These are phyloP conservation scores for Suhomyces prunicola DNA, from an alignment of 805 yeast species.

Conservation along the genomic window DNA sequence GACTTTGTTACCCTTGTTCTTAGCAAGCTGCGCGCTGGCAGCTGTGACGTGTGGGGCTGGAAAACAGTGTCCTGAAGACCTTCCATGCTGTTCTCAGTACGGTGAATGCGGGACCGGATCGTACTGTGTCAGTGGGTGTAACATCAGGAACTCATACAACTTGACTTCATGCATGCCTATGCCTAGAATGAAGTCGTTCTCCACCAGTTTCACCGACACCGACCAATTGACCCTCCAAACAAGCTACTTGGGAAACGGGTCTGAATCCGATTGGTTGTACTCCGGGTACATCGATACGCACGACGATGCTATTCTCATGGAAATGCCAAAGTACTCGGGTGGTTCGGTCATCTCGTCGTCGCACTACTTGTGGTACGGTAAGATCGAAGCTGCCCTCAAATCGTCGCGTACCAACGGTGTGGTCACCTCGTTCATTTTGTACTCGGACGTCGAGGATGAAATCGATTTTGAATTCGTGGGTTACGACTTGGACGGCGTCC, in stretches of 20 bases:
- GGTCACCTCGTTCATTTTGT: conserved; percentile 74
- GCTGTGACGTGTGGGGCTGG: conserved; percentile 48
- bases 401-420: conserved; percentile 79
- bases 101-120: conserved; percentile 80
- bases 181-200: conserved; percentile 63
- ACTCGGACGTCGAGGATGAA: conserved; percentile 86
- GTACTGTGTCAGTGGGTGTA: conserved; percentile 85
- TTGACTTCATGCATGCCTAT: conserved; percentile 77
- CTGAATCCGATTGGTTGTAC: conserved; percentile 66
- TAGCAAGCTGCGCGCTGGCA: conserved; percentile 4
- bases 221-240: conserved; percentile 21
- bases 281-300: conserved; percentile 50
- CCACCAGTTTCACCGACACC: conserved; percentile 39
- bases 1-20: neutral
- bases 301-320: conserved; percentile 56
- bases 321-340: conserved; percentile 72
- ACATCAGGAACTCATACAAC: conserved; percentile 65
- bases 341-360: conserved; percentile 84
- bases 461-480: conserved; percentile 88
- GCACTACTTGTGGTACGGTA: conserved; percentile 85
- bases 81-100: conserved; percentile 83
- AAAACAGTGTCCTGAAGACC: conserved; percentile 63
- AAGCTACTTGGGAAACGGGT: conserved; percentile 67
- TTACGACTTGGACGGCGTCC: conserved; percentile 58
- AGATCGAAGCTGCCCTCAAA: conserved; percentile 63